Percentiles rank a stretch among this genome's conserved stretches.
phyloP scores from a whole-genome alignment of 2,329 filamentous ascomycete genomes.

The Onygenales sp. region DNA sequence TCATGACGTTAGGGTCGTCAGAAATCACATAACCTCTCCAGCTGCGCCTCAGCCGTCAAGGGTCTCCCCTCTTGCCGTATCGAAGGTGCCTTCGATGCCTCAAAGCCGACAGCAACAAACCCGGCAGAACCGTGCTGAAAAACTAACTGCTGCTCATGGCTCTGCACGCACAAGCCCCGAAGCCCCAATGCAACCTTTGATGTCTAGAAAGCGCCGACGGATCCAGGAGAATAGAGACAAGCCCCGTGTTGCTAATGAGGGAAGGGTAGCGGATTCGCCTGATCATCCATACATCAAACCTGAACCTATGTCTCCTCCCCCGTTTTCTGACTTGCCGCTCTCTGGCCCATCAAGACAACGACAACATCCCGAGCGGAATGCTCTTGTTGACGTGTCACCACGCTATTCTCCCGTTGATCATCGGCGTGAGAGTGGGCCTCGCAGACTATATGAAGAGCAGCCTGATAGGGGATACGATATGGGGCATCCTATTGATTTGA shows the following conservation, averaged over 20 bases:
- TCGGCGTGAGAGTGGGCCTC: constrained; percentile 21
- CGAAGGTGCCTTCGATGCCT: constrained; percentile 43
- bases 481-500: constrained; percentile 23
- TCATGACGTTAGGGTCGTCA: constrained; percentile 53
- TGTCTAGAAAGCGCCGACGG: constrained; percentile 44
- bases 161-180: constrained; percentile 37
- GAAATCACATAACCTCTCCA: constrained; percentile 63
- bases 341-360: constrained; percentile 25
- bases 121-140: constrained; percentile 16
- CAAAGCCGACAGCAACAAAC: constrained; percentile 44
- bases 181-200: constrained; percentile 30
- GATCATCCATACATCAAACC: constrained; percentile 50
- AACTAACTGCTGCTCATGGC: constrained; percentile 17
- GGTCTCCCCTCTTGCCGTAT: constrained; percentile 48
- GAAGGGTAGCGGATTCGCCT: constrained; percentile 26
- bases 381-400: constrained; percentile 40
- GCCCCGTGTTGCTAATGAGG: constrained; percentile 23
- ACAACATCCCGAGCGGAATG: constrained; percentile 31
- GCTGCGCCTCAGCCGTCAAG: constrained; percentile 67
- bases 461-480: constrained; percentile 18
- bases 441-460: constrained; percentile 27
- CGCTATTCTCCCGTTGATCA: constrained; percentile 28
- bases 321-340: constrained; percentile 38
- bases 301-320: constrained; percentile 53
- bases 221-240: constrained; percentile 30